A percentile compares a stretch with the other conserved stretches of the same genome.
phyloP scores from a whole-genome alignment of 1,284 basidiomycete species.

The Leucocoprinus gongylophorus region DNA sequence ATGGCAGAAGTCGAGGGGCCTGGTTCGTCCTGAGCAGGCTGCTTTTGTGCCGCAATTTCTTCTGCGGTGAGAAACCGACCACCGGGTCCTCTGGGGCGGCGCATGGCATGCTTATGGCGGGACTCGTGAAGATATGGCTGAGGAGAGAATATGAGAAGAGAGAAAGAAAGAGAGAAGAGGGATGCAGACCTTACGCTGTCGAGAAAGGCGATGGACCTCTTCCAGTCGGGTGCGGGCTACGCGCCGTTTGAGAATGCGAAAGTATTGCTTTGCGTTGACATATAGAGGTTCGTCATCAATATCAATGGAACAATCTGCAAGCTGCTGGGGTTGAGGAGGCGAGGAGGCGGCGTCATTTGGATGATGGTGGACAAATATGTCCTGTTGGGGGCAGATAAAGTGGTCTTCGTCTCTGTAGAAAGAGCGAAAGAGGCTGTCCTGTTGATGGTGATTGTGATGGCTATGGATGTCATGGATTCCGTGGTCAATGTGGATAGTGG shows the following conservation, averaged over 20 bases:
- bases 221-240: constrained; percentile 84
- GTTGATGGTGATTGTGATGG: constrained; percentile 21
- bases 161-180: constrained; percentile 1
- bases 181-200: constrained; percentile 74
- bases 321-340: not conserved
- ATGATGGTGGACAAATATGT: constrained; percentile 9
- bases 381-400: constrained; percentile 15
- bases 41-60: constrained; percentile 78
- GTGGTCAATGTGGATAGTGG: constrained; percentile 12
- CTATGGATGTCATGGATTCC: constrained; percentile 15
- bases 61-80: constrained; percentile 95
- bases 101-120: constrained; percentile 96
- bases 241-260: constrained; percentile 90
- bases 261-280: constrained; percentile 97
- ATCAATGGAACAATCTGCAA: not conserved
- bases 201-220: constrained; percentile 85
- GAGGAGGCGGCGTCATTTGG: too few relatives aligned
- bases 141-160: constrained; percentile 8
- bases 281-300: constrained; percentile 93
- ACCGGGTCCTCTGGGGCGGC: constrained; percentile 91
- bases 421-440: constrained; percentile 18
- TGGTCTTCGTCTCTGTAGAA: constrained; percentile 20
- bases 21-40: constrained; percentile 22
- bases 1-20: constrained; percentile 20
- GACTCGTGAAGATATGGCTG: constrained; percentile 97